Conservation (phyloP, 306 rosid genomes). For the Comarum palustre region DNA sequence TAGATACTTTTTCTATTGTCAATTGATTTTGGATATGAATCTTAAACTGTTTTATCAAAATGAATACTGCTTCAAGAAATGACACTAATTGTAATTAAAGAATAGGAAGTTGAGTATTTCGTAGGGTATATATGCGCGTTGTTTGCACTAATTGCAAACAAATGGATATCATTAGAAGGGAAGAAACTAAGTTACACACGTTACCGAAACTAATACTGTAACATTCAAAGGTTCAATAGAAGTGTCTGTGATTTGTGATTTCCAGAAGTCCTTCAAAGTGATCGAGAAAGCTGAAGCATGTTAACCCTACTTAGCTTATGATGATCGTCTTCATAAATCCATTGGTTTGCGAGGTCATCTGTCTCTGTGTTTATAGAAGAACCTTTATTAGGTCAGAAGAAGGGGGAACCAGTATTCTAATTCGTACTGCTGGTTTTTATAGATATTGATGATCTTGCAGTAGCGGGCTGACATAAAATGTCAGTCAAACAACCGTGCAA, state of each 20-base stretch:
- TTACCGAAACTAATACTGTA: neutral
- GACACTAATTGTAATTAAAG: neutral
- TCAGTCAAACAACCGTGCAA: slow-evolving; percentile 14
- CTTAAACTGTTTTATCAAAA: too few relatives aligned
- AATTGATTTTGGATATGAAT: too few relatives aligned
- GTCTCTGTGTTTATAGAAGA: neutral
- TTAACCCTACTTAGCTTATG: neutral
- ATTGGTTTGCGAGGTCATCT: neutral
- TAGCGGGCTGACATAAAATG: neutral
- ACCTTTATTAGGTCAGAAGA: neutral
- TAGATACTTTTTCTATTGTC: too few relatives aligned
- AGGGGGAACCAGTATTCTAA: neutral
- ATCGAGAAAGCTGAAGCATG: neutral
- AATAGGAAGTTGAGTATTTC: neutral
- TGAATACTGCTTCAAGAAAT: neutral
- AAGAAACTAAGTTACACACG: neutral
- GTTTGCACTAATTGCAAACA: neutral
- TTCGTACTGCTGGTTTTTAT: neutral
- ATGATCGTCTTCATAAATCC: neutral
- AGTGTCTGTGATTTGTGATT: neutral
- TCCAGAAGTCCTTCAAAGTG: neutral
- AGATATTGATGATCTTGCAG: neutral
- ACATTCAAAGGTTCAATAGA: neutral
- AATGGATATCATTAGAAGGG: neutral
- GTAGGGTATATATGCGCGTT: neutral